phyloP scores from a whole-genome alignment of 1,139 yeast genomes.

The Candida mesenterica region DNA sequence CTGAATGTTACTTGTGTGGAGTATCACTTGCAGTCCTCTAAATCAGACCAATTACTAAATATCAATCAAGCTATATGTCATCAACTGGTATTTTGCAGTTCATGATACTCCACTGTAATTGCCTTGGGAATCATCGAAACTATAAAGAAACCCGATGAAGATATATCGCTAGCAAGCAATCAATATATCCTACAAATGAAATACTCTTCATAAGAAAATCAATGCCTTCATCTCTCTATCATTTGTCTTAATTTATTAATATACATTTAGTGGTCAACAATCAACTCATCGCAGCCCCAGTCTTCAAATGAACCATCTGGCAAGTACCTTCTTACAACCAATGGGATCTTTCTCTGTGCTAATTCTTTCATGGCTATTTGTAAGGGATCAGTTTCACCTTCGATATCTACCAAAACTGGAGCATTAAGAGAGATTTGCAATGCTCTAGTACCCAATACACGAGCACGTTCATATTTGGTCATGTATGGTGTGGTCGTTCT shows the following conservation, averaged over 20 bases:
- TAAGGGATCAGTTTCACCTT: constrained; percentile 99
- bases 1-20: too few species aligned
- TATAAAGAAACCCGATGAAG: too few species aligned
- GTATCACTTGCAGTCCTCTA: too few species aligned
- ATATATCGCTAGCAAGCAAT: too few species aligned
- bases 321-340: constrained; percentile 90
- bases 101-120: too few species aligned
- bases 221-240: neutral
- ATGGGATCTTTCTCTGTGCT: constrained; percentile 90
- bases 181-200: too few species aligned
- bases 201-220: too few species aligned
- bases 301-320: constrained; percentile 98
- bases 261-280: constrained; percentile 64
- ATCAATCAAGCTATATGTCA: too few species aligned
- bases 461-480: constrained; percentile 97
- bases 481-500: constrained; percentile 96
- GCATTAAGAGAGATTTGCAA: constrained; percentile 96
- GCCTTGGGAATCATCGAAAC: too few species aligned
- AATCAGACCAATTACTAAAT: too few species aligned
- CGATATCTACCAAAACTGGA: constrained; percentile 95
- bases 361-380: constrained; percentile 97
- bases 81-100: too few species aligned
- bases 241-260: neutral
- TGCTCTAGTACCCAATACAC: constrained; percentile 95
- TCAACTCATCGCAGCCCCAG: constrained; percentile 98